Base-by-base conservation (phyloP, 768 basidiomycete genomes). In the Leccinum aurantiacum region DNA sequence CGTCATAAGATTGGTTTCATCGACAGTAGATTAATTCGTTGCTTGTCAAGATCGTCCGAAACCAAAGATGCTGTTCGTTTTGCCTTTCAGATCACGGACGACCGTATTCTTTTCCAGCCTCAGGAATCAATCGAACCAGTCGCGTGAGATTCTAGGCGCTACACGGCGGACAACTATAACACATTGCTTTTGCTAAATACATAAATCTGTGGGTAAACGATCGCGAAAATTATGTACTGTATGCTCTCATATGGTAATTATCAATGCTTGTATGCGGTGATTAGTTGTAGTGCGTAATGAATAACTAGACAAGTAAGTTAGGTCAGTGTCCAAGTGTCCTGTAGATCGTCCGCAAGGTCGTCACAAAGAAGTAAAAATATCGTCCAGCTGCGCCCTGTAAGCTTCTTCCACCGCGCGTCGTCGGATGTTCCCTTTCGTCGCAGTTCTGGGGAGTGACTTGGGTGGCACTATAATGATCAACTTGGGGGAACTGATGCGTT, bases 381-480 rank as follows among this genome's bases (percentile, higher is more conserved):
- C 68, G 72, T 91, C 88, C 24, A 92, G 79, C 57, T 82, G 75
- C 25, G 68, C 64, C 66, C 79, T 78, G 77, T 82, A 89, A 25
- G 77, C 65, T 63, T 88, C 87, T 74, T 92, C 90, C 22, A 91
- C 88, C 13, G 88, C 89, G 64, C 80, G 83, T 49, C 90, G 82
- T 53, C 90, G 85, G 63, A 92, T 87, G 67, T 91, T 92, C 29
- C 90, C 90, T 76, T 92, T 92, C 13, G 90, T 90, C 19, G 84
- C 85, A 0, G 90, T 92, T 63, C 90, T 79, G 41, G 90, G 90
- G 47, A 92, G 80, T 2, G 87, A 82, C n/a, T 81, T 80, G 47
- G 77, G 76, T 27, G 84, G 78, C 17, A 90, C 89, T 47, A 91
- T 75, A 60, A 91, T 74, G 59, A 92, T 81, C 80, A 89, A 82